Conservation (phyloP, 208 protist genomes). For the Crithidia fasciculata region DNA sequence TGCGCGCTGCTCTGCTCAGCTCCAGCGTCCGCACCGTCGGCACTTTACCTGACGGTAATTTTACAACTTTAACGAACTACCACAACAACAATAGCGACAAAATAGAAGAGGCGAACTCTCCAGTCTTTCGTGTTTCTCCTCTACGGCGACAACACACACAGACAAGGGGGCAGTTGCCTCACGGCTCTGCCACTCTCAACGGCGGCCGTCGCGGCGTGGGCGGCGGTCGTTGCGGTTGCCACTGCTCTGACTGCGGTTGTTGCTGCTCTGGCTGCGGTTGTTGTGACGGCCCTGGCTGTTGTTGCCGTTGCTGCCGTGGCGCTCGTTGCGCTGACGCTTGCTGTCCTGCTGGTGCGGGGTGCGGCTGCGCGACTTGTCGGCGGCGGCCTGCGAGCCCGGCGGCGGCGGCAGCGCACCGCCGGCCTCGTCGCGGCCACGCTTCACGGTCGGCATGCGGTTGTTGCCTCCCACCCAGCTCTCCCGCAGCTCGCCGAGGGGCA, state of each 20-base stretch:
- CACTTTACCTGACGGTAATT: too few species aligned
- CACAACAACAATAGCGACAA: background rate
- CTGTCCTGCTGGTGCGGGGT: constrained; percentile 19
- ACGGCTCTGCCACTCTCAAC: background rate
- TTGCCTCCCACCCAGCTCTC: constrained; percentile 68
- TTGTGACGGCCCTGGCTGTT: constrained; percentile 2
- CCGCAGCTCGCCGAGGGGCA: constrained; percentile 65
- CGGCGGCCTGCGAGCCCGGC: constrained; percentile 28
- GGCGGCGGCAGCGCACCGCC: constrained; percentile 28
- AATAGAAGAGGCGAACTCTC: background rate
- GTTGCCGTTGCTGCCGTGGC: constrained; percentile 3
- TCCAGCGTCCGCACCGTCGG: too few species aligned
- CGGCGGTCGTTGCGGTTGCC: constrained; percentile 10
- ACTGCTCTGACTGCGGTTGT: constrained; percentile 6
- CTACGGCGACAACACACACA: background rate
- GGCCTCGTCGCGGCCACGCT: constrained; percentile 40
- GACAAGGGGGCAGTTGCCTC: too few species aligned
- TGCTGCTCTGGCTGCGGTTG: constrained; percentile 19
- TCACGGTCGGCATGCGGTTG: constrained; percentile 55
- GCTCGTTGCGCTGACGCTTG: constrained; percentile 26
- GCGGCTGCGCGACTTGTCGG: constrained; percentile 23
- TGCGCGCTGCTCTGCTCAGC: too few species aligned
- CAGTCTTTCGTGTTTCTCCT: background rate
- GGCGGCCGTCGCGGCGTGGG: constrained; percentile 7
- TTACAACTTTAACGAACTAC: background rate